A percentile compares a stretch with the other conserved stretches of the same genome.
These are phyloP conservation scores for Leptomonas seymouri DNA, from an alignment of 208 protist species.

Conservation along the genomic window DNA sequence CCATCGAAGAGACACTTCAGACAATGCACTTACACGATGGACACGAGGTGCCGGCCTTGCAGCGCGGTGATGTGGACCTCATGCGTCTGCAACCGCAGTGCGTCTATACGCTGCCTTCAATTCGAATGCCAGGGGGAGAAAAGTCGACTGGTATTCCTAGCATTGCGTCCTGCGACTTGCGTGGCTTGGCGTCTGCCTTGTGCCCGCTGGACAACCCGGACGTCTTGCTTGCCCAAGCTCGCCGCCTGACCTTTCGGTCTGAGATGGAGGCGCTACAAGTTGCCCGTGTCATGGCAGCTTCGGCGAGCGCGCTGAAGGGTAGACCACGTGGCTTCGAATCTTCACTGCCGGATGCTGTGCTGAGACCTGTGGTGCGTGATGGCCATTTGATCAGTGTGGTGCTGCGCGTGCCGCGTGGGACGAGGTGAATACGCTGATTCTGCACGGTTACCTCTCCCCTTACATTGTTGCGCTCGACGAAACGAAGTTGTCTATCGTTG, in stretches of 20 bases:
- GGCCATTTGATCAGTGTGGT: constrained; percentile 38
- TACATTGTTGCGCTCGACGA: not conserved
- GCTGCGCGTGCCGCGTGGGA: constrained; percentile 5
- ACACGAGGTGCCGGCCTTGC: constrained; percentile 72
- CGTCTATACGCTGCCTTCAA: constrained; percentile 32
- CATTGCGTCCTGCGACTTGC: constrained; percentile 3
- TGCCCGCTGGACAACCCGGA: constrained; percentile 50
- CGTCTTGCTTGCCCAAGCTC: constrained; percentile 32
- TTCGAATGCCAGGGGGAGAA: not conserved
- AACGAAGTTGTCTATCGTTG: too few species aligned
- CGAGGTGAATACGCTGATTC: not conserved
- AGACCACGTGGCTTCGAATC: not conserved
- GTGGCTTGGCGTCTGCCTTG: constrained; percentile 11
- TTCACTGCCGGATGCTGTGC: not conserved
- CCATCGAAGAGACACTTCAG: constrained; percentile 58
- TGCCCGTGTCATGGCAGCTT: constrained; percentile 57
- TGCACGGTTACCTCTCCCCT: not conserved
- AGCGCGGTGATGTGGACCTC: constrained; percentile 60
- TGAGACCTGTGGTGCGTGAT: constrained; percentile 52
- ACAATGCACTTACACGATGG: constrained; percentile 88
- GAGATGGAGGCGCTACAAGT: constrained; percentile 64
- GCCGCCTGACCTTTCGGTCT: constrained; percentile 44
- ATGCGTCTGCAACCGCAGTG: constrained; percentile 53
- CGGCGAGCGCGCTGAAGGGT: constrained; percentile 18
- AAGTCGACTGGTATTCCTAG: not conserved